Evolutionary conservation across 2,329 filamentous ascomycete species (phyloP), one percentile per base, ranked within the genome.

Genomic region (Epichloe sp.): DNA sequence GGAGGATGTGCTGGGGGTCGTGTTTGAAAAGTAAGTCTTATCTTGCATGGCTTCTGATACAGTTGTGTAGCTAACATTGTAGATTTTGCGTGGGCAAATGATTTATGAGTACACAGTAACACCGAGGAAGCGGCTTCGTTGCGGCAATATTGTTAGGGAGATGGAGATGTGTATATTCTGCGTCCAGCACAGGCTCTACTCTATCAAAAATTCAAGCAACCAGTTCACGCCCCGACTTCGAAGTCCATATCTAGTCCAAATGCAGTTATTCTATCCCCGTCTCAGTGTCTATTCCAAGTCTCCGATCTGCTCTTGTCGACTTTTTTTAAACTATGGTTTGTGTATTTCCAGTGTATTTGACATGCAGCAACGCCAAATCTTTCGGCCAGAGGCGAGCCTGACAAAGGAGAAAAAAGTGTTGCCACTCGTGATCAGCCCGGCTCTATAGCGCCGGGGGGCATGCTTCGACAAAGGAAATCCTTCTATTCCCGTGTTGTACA

Each of bases 11-110:
- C 70, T 98, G 44, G 93, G 0, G 0, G 90, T 98, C 21, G 90
- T 98, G 4, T 98, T 98, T 70, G 91, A 97, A 67, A 97, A 95
- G 87, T 95, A 71, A 74, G 80, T 79, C 10, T n/a, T 53, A 48
- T 54, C 44, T 52, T 50, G 11, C 40, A n/a, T n/a, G n/a, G 6
- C n/a, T 5, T 40, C 40, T 26, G 41, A 41, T 21, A 34, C 31
- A 4, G n/a, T 5, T n/a, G 11, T 7, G 26, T 26, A 42, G 17
- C 52, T 54, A 49, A 55, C 34, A 14, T 19, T 11, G 6, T 43
- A 74, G 71, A 50, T 74, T 75, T 48, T 74, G 72, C 52, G 71
- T 74, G 3, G 71, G 71, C 17, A 74, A 74, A 57, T 74, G 54
- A 62, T 23, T 8, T 26, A 26, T 4, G 31, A 44, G 15, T n/a